Conservation (phyloP, 108 stramenopile species). For the Skeletonema marinoi region DNA sequence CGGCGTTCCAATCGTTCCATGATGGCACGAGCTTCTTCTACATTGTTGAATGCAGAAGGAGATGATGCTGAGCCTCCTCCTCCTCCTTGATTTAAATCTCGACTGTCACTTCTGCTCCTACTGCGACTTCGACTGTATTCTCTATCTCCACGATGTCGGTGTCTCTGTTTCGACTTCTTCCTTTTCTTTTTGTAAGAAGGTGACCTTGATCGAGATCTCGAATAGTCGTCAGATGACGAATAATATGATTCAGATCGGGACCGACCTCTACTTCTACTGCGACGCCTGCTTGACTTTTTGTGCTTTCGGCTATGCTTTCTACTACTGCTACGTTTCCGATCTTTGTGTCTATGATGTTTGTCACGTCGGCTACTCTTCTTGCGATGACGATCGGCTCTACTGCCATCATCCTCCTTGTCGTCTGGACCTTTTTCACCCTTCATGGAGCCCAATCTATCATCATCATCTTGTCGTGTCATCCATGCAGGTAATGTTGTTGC, state of each 20-base stretch:
- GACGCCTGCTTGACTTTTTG: neutral
- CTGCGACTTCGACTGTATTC: conserved; percentile 6
- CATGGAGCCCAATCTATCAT: conserved; percentile 23
- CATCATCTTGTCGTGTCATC: conserved; percentile 53
- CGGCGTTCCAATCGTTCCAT: conserved; percentile 34
- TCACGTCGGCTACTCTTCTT: conserved; percentile 2
- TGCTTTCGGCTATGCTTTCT: neutral
- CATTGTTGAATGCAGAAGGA: conserved; percentile 23
- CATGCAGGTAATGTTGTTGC: conserved; percentile 67
- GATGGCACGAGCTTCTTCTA: conserved; percentile 45
- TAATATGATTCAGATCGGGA: conserved; percentile 5
- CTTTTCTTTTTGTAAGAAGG: conserved; percentile 1
- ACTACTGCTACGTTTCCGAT: conserved; percentile 7
- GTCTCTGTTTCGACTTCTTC: conserved; percentile 15
- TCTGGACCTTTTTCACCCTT: conserved; percentile 1
- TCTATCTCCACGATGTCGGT: neutral
- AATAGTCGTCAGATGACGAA: conserved; percentile 4
- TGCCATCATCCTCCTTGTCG: neutral
- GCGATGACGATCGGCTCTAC: neutral
- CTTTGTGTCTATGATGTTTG: conserved; percentile 17
- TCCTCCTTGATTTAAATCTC: neutral
- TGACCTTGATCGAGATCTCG: conserved; percentile 3
- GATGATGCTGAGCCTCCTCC: neutral
- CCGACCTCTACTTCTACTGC: neutral
- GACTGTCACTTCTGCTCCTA: neutral